Evolutionary conservation across 257 asterid species (phyloP).

Genomic region (Nyctanthes arbortristis): DNA sequence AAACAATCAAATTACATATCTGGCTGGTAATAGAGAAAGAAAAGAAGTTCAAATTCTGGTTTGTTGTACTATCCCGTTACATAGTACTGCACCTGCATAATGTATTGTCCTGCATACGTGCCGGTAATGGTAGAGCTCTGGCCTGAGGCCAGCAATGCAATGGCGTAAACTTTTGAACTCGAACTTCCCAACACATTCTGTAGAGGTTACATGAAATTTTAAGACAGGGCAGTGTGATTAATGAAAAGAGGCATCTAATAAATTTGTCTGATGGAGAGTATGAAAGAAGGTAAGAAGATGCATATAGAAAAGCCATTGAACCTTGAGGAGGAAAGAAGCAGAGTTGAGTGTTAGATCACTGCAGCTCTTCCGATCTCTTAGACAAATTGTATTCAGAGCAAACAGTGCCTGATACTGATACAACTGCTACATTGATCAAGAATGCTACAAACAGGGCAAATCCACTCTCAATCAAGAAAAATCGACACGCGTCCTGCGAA

Average conservation of each 20-base stretch:
- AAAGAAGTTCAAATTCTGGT: no score
- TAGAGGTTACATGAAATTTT: neutral
- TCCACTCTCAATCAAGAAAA: constrained; percentile 24
- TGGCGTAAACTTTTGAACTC: constrained; percentile 26
- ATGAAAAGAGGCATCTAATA: no score
- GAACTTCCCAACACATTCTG: constrained; percentile 27
- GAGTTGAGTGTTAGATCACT: constrained; percentile 25
- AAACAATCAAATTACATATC: neutral
- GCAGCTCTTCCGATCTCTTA: constrained; percentile 12
- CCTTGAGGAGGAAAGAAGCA: constrained; percentile 30
- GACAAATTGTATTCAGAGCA: constrained; percentile 21
- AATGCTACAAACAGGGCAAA: constrained; percentile 22
- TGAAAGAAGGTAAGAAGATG: no score
- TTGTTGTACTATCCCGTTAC: no score
- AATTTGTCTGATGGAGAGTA: no score
- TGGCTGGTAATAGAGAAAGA: neutral
- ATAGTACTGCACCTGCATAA: constrained; percentile 22
- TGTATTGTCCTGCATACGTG: constrained; percentile 30
- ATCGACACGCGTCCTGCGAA: constrained; percentile 26
- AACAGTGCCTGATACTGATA: constrained; percentile 20
- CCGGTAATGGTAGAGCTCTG: constrained; percentile 35
- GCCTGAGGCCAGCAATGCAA: constrained; percentile 32
- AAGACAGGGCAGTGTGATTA: no score
- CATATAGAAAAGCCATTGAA: no score
- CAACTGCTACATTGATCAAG: constrained; percentile 29